Conservation (phyloP, 2,329 filamentous ascomycete species). For the Pestalotiopsis sp. region DNA sequence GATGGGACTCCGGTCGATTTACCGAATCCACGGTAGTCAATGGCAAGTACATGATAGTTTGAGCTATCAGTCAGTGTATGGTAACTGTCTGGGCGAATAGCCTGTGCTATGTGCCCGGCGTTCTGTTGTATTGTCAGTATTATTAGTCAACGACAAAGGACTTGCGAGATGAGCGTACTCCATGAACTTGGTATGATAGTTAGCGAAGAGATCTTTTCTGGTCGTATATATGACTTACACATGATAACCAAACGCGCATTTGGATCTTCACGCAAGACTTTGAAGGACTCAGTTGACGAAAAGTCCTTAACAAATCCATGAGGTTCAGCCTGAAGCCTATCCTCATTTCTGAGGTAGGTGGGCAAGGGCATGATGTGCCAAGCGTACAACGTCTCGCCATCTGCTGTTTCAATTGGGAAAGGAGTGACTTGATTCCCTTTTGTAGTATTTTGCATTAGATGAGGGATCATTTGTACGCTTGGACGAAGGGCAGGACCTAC, state of each 20-base stretch:
- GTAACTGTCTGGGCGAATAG: conserved; percentile 75
- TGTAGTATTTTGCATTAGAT: conserved; percentile 17
- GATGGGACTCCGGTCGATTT: conserved; percentile 78
- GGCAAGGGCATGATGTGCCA: conserved; percentile 89
- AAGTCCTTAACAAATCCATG: conserved; percentile 56
- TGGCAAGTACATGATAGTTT: conserved; percentile 78
- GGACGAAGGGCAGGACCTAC: conserved; percentile 47
- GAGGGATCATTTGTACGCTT: not conserved
- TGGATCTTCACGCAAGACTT: conserved; percentile 64
- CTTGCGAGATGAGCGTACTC: not conserved
- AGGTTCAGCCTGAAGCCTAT: conserved; percentile 55
- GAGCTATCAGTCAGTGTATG: conserved; percentile 75
- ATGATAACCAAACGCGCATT: conserved; percentile 66
- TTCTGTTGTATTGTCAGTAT: conserved; percentile 54
- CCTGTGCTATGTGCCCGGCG: conserved; percentile 82
- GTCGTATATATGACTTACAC: conserved; percentile 46
- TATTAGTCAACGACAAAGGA: not conserved
- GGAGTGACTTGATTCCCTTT: conserved; percentile 85
- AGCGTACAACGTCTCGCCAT: conserved; percentile 78
- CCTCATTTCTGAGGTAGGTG: conserved; percentile 74
- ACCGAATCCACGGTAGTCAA: conserved; percentile 91
- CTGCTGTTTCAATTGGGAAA: conserved; percentile 75
- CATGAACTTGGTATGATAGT: not conserved
- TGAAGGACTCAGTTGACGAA: conserved; percentile 59
- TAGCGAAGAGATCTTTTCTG: not conserved